Percentiles rank a stretch among this genome's conserved stretches.
These are phyloP conservation scores for Acer negundo DNA, from an alignment of 345 rosid genomes.

Conservation along the genomic window DNA sequence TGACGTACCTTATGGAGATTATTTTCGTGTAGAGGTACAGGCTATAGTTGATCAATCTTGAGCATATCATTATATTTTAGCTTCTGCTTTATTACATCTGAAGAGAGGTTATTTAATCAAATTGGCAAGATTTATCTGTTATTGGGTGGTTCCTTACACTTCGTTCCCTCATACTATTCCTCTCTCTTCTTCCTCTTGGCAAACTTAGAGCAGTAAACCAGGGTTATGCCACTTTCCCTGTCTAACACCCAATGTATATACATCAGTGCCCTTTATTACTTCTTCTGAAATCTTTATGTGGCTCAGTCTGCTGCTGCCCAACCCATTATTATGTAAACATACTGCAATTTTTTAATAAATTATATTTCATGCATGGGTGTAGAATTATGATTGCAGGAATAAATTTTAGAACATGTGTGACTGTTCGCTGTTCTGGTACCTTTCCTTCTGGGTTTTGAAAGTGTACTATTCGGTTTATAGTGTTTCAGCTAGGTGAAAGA, in stretches of 20 bases:
- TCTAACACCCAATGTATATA: background rate
- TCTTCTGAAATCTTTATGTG: background rate
- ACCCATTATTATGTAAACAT: background rate
- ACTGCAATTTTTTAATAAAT: background rate
- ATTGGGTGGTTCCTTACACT: background rate
- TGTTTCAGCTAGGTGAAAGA: background rate
- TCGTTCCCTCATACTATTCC: background rate
- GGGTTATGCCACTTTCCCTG: background rate
- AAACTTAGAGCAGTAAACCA: background rate
- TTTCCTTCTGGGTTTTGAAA: background rate
- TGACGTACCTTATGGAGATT: constrained; percentile 90
- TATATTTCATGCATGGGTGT: background rate
- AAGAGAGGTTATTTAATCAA: background rate
- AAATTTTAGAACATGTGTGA: background rate
- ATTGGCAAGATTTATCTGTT: background rate
- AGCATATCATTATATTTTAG: background rate
- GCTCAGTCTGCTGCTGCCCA: background rate
- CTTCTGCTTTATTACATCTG: background rate
- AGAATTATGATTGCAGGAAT: background rate
- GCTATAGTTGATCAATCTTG: constrained; percentile 10
- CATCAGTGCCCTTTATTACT: background rate
- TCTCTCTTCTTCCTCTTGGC: background rate
- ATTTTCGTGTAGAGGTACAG: constrained; percentile 87
- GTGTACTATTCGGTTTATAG: background rate
- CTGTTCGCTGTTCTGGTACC: background rate